Conservation (phyloP, 495 filamentous ascomycete species). For the Penicillium malachiteum region DNA sequence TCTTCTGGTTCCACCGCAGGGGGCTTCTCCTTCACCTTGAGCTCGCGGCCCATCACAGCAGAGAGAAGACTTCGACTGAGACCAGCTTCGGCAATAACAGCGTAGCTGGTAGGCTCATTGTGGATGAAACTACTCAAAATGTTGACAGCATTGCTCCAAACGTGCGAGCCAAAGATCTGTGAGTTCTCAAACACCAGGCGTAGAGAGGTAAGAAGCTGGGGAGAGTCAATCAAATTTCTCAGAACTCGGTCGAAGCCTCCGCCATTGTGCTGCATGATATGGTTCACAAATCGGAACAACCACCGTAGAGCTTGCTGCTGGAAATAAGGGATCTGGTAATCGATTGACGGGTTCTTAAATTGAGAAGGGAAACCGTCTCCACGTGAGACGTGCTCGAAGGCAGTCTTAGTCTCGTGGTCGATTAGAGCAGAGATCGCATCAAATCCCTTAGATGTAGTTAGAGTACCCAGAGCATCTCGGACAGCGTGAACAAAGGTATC, state of each 20-base stretch:
- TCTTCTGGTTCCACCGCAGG: slow-evolving; percentile 25
- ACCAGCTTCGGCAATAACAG: slow-evolving; percentile 90
- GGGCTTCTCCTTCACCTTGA: slow-evolving; percentile 34
- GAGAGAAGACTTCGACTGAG: slow-evolving; percentile 80
- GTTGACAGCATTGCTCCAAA: slow-evolving; percentile 89
- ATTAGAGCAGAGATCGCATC: slow-evolving; percentile 84
- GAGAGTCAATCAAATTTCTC: slow-evolving; percentile 91
- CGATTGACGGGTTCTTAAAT: slow-evolving; percentile 76
- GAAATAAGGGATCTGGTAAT: slow-evolving; percentile 89
- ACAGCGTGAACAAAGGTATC: slow-evolving; percentile 82
- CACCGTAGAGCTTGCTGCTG: slow-evolving; percentile 90
- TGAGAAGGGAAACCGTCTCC: slow-evolving; percentile 74
- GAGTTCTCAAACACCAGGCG: slow-evolving; percentile 79
- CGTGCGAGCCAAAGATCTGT: slow-evolving; percentile 76
- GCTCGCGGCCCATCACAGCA: slow-evolving; percentile 62
- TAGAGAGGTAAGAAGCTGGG: slow-evolving; percentile 73
- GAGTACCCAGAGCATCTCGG: slow-evolving; percentile 72
- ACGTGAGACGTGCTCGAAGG: slow-evolving; percentile 59
- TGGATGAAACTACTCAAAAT: slow-evolving; percentile 96
- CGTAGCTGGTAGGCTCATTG: slow-evolving; percentile 97
- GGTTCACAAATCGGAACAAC: slow-evolving; percentile 93
- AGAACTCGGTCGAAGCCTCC: slow-evolving; percentile 85
- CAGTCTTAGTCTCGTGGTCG: slow-evolving; percentile 71
- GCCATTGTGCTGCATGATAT: slow-evolving; percentile 84
- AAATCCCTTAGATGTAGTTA: slow-evolving; percentile 77